These are phyloP conservation scores for Neospermospora avenae DNA, from an alignment of 2,329 filamentous ascomycete species.

Conservation along the genomic window DNA sequence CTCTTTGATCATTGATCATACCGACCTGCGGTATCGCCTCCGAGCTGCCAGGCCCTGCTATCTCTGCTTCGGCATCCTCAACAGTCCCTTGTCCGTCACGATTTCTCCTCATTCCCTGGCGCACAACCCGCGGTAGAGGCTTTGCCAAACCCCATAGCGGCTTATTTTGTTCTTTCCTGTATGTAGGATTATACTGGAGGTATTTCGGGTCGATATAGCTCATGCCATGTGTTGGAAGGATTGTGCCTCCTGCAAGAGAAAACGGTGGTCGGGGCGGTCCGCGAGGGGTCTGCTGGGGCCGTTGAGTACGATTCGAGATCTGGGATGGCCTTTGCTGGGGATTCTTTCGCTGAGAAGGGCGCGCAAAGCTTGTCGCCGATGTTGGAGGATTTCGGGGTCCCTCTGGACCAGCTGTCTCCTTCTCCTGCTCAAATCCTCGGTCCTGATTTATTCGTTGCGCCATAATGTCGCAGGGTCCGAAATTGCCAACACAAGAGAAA, in stretches of 20 bases:
- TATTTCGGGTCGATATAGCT: not conserved
- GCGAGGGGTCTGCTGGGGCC: not conserved
- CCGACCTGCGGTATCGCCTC: conserved; percentile 12
- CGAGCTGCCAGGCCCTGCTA: conserved; percentile 1
- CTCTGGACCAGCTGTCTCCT: not conserved
- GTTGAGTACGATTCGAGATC: not conserved
- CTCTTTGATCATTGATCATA: conserved; percentile 8
- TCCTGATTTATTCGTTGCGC: not conserved
- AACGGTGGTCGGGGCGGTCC: not conserved
- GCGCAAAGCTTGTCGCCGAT: not conserved
- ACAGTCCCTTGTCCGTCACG: not conserved
- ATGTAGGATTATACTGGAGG: not conserved
- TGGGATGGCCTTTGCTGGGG: not conserved
- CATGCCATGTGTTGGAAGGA: not conserved
- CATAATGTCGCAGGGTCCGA: not conserved
- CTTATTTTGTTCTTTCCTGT: not conserved
- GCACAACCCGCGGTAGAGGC: not conserved
- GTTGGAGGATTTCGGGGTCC: not conserved
- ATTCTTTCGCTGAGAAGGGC: not conserved
- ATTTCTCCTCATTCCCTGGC: not conserved
- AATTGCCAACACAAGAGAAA: too few relatives aligned
- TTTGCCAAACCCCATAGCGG: conserved; percentile 7
- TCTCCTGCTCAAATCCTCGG: not conserved
- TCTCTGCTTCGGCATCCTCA: conserved; percentile 7
- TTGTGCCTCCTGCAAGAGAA: not conserved